These are phyloP conservation scores for Psilocybe mexicana DNA, from an alignment of 1,284 basidiomycete species.

Conservation along the genomic window DNA sequence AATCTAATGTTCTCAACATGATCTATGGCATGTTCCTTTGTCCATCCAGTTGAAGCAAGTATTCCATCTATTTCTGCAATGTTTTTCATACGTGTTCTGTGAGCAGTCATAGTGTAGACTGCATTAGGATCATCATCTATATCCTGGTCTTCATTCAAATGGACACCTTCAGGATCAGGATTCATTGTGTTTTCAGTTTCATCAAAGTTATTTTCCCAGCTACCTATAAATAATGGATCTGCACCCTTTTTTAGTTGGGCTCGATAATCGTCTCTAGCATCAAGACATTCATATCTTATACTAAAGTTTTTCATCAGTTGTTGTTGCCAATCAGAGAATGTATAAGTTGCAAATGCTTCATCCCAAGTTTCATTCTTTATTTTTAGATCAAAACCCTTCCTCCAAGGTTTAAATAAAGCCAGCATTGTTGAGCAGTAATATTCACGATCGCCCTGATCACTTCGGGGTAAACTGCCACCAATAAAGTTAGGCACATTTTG, in stretches of 20 bases:
- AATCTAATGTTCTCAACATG: too few species aligned
- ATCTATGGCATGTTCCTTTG: too few species aligned
- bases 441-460: background rate
- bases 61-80: conserved; percentile 28
- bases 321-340: background rate
- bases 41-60: too few species aligned
- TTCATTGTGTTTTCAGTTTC: too few species aligned
- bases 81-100: conserved; percentile 28
- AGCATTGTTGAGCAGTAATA: conserved; percentile 22
- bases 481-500: background rate
- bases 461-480: too few species aligned
- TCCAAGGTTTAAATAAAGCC: conserved; percentile 35
- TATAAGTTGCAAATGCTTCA: conserved; percentile 31
- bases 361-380: conserved; percentile 23
- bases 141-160: conserved; percentile 26
- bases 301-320: too few species aligned
- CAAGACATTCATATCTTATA: too few species aligned
- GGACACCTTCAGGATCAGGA: too few species aligned
- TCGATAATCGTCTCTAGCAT: too few species aligned
- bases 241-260: background rate
- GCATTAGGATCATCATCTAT: conserved; percentile 22
- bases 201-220: background rate
- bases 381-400: conserved; percentile 29
- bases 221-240: background rate
- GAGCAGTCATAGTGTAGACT: too few species aligned